These are phyloP conservation scores for Spencermartinsiella ligniputridi DNA, from an alignment of 1,139 yeast species.

Conservation along the genomic window DNA sequence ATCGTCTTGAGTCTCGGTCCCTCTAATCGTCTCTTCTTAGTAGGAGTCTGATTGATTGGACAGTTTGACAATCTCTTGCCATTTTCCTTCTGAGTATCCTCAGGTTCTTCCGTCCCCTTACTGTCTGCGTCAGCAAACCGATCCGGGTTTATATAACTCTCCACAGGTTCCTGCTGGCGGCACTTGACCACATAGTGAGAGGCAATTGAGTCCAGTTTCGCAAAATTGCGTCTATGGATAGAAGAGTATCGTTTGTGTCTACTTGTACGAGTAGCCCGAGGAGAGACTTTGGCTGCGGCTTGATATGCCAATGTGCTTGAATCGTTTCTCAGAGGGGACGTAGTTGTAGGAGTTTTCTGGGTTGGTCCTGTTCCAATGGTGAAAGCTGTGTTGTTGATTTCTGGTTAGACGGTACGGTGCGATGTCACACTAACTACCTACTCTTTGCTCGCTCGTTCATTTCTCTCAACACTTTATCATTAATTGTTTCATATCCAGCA, in stretches of 20 bases:
- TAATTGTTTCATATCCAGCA: conserved; percentile 32
- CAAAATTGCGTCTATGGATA: conserved; percentile 28
- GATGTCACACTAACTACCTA: background rate
- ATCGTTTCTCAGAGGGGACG: conserved; percentile 1
- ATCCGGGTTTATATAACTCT: background rate
- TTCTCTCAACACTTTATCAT: conserved; percentile 32
- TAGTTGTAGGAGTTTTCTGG: background rate
- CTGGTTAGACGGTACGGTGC: background rate
- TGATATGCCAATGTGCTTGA: conserved; percentile 17
- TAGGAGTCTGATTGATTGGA: background rate
- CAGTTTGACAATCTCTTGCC: background rate
- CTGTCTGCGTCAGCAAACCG: conserved; percentile 4
- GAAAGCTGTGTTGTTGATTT: background rate
- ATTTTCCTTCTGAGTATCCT: conserved; percentile 10
- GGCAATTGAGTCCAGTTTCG: conserved; percentile 29
- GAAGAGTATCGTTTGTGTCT: conserved; percentile 26
- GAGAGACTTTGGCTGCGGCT: conserved; percentile 17
- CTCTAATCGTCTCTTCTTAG: background rate
- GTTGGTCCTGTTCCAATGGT: background rate
- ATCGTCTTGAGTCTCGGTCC: background rate
- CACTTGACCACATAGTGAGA: conserved; percentile 22
- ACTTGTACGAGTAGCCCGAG: conserved; percentile 11
- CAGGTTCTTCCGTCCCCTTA: conserved; percentile 1
- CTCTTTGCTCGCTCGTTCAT: conserved; percentile 34
- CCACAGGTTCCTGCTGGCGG: background rate